Evolutionary conservation across 345 rosid species (phyloP), one percentile per base, ranked within the genome.

Genomic region (Draba incana): DNA sequence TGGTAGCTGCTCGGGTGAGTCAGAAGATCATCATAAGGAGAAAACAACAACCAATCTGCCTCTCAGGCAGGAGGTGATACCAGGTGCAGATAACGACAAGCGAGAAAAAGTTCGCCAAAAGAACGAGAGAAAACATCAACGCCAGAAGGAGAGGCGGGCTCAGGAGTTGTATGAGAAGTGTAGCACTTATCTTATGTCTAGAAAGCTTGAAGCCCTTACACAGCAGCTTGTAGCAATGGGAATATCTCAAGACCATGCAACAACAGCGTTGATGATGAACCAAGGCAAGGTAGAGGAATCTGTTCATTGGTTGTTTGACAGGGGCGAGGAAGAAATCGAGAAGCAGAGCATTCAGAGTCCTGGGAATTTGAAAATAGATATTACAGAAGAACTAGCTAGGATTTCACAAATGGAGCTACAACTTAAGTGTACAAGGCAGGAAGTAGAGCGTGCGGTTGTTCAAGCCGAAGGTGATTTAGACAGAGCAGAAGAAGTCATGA

Each of bases 1-100:
- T 25, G 94, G 82, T 77, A 92, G 98, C 83, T 89, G 94, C 80
- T 92, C 98, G 8, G 92, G 98, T 30, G 98, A 92, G 68, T 92
- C 98, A 0, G 98, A 92, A 84, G 96, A 92, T 57, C 96, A 84
- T n/a, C 20, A 20, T 20, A 20, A 20, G 20, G 86, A 92, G 80
- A 90, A 92, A 48, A 89, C 83, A 74, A 30, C 73, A 20, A 71
- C 80, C 5, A 81, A 71, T 77, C 68, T 63, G 46, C 64, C 88
- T 56, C 54, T 47, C 38, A 82, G 76, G 47, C 94, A 57, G 57
- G 96, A 89, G 66, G 75, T 66, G n/a, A 64, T 84, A 59, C 85
- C 92, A 12, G 92, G 90, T 59, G 88, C 85, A 55, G 98, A 92
- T 64, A 81, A 77, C 72, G 96, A 89, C 52, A 92, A 87, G 76